phyloP scores from a whole-genome alignment of 2,329 filamentous ascomycete genomes.

The Arthrobotrys megalospora region DNA sequence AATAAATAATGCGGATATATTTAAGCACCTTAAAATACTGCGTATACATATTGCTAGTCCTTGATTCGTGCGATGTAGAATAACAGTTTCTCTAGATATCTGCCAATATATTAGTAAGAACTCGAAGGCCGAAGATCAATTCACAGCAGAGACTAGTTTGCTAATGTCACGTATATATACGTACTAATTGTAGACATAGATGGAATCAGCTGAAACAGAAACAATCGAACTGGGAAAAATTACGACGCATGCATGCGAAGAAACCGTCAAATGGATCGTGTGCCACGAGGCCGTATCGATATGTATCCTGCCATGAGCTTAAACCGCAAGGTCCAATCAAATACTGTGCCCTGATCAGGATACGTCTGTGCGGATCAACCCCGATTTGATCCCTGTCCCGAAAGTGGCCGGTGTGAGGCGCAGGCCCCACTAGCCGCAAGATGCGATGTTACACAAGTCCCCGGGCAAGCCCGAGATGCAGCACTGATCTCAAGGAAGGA shows the following conservation, averaged over 20 bases:
- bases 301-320: background rate
- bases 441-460: conserved; percentile 14
- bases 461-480: background rate
- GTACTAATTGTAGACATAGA: too few relatives aligned
- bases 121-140: too few relatives aligned
- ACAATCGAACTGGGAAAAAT: too few relatives aligned
- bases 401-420: conserved; percentile 2
- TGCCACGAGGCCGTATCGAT: conserved; percentile 7
- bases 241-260: conserved; percentile 1
- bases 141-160: too few relatives aligned
- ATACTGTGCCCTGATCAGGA: background rate
- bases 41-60: too few relatives aligned
- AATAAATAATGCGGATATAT: too few relatives aligned
- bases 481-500: background rate
- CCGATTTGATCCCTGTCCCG: background rate
- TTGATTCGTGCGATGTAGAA: too few relatives aligned
- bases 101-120: too few relatives aligned
- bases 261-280: background rate
- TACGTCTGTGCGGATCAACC: background rate
- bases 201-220: background rate
- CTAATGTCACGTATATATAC: too few relatives aligned
- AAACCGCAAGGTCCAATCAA: background rate
- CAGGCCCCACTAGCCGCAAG: background rate
- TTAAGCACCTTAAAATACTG: too few relatives aligned
- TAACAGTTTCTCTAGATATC: too few relatives aligned